Base-by-base conservation (phyloP, 345 rosid species). In the Moringa oleifera region DNA sequence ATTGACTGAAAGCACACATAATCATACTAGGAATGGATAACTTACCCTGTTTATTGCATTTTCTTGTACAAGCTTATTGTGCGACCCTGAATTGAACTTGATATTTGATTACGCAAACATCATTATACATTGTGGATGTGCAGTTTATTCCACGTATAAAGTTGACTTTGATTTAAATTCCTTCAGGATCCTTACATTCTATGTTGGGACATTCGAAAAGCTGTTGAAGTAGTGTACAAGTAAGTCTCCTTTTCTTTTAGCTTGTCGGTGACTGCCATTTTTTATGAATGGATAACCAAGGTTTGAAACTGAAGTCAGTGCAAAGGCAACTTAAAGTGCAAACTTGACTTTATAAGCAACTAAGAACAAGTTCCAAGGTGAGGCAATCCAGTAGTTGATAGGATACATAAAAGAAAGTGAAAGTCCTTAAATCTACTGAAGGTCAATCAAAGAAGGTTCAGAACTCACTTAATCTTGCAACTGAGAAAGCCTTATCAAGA, bases 221-320 rank as follows among this genome's bases (percentile, higher is more conserved):
- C 97, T 56, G 97, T 83, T 63, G 89, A 94, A 64, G 89, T 83
- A 61, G 92, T 94, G 31, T 94, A 85, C 77, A 94, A 94, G 95
- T 89, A 67, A 85, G 95, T 80, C 57, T 28, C 2, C 46, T 41
- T 41, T 1, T 41, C 6, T 41, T 33, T 33, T 33, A 33, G 11
- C 37, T 33, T 4, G 37, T 33, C 11, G 5, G 5, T 33, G 6
- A 4, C 11, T 33, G 37, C 11, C 37, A 41, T 7, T 5, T 41
- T n/a, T n/a, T n/a, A n/a, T n/a, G n/a, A n/a, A 41, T 41, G 47
- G 12, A 41, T 15, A 7, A 41, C 47, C 12, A 41, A 5, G 47
- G 12, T 41, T 41, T 41, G 17, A 41, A 41, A 41, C 6, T 41
- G 1, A 41, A 15, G 47, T 16, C 6, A 41, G 47, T 4, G 12